A percentile compares a stretch with the other conserved stretches of the same genome.
phyloP scores from a whole-genome alignment of 495 filamentous ascomycete species.

The Symbiotaphrina buchneri region DNA sequence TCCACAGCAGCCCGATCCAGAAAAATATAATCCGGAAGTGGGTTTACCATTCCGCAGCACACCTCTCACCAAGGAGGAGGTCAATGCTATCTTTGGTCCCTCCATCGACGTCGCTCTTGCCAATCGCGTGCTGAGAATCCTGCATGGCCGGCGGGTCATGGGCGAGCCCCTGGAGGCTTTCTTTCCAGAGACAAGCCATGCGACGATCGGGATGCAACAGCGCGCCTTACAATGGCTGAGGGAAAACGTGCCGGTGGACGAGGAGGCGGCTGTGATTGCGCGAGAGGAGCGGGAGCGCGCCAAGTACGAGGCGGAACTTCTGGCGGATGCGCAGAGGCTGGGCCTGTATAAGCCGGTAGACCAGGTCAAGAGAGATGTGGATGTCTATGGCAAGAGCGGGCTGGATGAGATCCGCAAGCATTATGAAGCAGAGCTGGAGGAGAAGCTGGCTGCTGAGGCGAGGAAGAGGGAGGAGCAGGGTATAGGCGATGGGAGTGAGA shows the following conservation, averaged over 20 bases:
- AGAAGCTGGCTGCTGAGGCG: too few relatives aligned
- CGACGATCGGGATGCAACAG: constrained; percentile 10
- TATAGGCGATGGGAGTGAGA: constrained; percentile 25
- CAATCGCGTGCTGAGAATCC: constrained; percentile 39
- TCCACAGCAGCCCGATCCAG: too few relatives aligned
- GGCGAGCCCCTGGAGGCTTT: too few relatives aligned
- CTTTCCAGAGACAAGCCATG: not conserved
- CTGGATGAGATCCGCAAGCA: constrained; percentile 24
- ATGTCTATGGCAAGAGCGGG: constrained; percentile 15
- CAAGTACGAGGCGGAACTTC: constrained; percentile 15
- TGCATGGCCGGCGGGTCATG: constrained; percentile 52
- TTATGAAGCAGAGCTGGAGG: constrained; percentile 17
- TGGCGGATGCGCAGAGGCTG: constrained; percentile 19
- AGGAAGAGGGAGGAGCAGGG: constrained; percentile 14
- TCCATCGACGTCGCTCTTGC: constrained; percentile 23
- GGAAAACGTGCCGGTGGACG: constrained; percentile 44
- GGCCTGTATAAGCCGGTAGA: constrained; percentile 23
- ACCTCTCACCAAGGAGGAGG: constrained; percentile 26
- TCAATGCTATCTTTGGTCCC: constrained; percentile 38
- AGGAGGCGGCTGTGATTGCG: constrained; percentile 38
- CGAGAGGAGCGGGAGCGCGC: constrained; percentile 24
- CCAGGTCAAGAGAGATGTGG: not conserved
- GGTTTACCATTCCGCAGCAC: constrained; percentile 22
- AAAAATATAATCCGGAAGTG: constrained; percentile 18
- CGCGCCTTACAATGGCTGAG: constrained; percentile 48